A percentile compares a stretch with the other conserved stretches of the same genome.
These are phyloP conservation scores for Auricularia heimuer DNA, from an alignment of 768 basidiomycete genomes.

Conservation along the genomic window DNA sequence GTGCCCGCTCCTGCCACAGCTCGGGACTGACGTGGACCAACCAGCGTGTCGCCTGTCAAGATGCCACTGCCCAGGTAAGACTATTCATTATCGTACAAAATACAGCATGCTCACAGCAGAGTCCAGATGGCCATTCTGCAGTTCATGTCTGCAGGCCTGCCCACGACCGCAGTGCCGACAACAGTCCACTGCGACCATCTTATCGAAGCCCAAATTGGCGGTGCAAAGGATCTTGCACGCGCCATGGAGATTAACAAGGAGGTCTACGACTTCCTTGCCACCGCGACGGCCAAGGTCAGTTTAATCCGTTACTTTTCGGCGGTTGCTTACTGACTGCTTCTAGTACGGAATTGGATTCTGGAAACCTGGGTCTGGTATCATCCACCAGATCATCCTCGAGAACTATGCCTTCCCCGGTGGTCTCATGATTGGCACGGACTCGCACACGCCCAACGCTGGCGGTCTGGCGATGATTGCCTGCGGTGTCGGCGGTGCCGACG, in stretches of 20 bases:
- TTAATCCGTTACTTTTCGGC: neutral
- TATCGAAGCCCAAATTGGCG: slow-evolving; percentile 94
- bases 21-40: neutral
- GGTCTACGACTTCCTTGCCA: slow-evolving; percentile 98
- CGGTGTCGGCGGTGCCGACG: slow-evolving; percentile 98
- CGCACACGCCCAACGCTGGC: slow-evolving; percentile 98
- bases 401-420: slow-evolving; percentile 99
- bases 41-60: slow-evolving; percentile 83
- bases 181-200: slow-evolving; percentile 99
- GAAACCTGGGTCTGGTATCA: slow-evolving; percentile 98
- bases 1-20: neutral
- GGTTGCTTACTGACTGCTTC: neutral
- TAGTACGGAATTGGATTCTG: slow-evolving; percentile 99
- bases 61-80: slow-evolving; percentile 75
- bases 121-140: slow-evolving; percentile 94
- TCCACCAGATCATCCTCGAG: slow-evolving; percentile 97
- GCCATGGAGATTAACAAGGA: slow-evolving; percentile 94
- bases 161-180: slow-evolving; percentile 93
- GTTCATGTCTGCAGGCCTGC: slow-evolving; percentile 99
- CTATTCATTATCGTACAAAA: slow-evolving; percentile 7
- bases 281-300: slow-evolving; percentile 80
- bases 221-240: slow-evolving; percentile 85
- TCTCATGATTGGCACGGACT: slow-evolving; percentile 99
- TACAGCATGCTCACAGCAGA: slow-evolving; percentile 19
- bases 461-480: slow-evolving; percentile 99